Percentiles rank a stretch among this genome's conserved stretches.
Conservation (phyloP, 73 alveolate species). For the Effrenium voratum region DNA sequence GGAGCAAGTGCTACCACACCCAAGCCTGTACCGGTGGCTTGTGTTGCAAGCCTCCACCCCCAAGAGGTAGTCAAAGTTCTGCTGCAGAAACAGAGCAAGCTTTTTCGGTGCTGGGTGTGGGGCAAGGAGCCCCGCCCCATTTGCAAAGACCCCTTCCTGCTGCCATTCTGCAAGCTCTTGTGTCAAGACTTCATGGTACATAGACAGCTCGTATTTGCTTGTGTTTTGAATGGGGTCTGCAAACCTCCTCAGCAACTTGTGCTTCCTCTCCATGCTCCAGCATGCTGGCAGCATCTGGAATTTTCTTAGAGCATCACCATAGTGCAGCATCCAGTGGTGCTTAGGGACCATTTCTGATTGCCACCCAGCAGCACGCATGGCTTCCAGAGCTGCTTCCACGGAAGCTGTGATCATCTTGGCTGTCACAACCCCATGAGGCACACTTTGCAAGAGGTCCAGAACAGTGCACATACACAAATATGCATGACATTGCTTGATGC, state of each 20-base stretch:
- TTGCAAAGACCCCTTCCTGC: background rate
- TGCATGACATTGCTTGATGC: background rate
- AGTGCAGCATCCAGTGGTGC: background rate
- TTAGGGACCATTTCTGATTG: background rate
- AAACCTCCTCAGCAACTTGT: background rate
- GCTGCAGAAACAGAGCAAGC: too few species aligned
- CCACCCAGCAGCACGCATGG: background rate
- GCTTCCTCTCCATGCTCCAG: slow-evolving; percentile 56
- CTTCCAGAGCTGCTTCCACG: background rate
- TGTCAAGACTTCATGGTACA: background rate
- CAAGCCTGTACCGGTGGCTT: too few species aligned
- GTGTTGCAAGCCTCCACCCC: too few species aligned
- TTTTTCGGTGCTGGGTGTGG: background rate
- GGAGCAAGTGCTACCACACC: too few species aligned
- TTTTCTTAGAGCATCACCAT: background rate
- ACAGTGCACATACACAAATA: background rate
- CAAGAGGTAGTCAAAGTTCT: too few species aligned
- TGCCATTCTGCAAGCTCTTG: background rate
- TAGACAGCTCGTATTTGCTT: background rate
- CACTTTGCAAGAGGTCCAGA: background rate
- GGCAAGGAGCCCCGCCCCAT: background rate
- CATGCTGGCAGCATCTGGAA: background rate
- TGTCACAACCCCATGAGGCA: background rate
- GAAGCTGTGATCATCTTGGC: background rate
- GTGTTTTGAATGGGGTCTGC: background rate